Conservation (phyloP, 2,329 filamentous ascomycete genomes). For the Mycosphaerella sp. region DNA sequence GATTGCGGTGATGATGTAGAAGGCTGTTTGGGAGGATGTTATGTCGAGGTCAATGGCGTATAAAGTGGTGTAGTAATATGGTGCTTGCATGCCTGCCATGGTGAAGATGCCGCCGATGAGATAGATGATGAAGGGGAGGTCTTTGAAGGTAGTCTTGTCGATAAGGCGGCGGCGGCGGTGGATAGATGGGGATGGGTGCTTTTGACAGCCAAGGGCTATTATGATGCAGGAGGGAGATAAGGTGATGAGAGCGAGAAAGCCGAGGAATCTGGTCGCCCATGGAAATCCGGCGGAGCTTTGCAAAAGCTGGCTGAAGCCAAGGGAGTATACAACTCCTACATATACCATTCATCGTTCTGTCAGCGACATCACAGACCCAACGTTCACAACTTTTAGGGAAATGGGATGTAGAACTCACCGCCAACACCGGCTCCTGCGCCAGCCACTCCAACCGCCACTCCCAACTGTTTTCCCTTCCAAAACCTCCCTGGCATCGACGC, state of each 20-base stretch:
- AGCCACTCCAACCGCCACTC: constrained; percentile 1
- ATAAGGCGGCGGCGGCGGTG: background rate
- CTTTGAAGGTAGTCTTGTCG: background rate
- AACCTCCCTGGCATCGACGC: constrained; percentile 7
- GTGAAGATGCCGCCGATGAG: background rate
- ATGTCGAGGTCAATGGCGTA: constrained; percentile 1
- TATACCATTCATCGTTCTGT: background rate
- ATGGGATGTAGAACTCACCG: background rate
- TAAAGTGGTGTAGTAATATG: constrained; percentile 2
- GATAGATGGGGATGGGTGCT: background rate
- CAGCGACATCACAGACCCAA: background rate
- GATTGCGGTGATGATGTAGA: constrained; percentile 6
- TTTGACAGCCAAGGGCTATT: background rate
- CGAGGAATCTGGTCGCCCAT: constrained; percentile 48
- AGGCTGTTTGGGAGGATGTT: background rate
- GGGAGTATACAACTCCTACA: constrained; percentile 1
- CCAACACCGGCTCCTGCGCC: constrained; percentile 5
- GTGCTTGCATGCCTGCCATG: constrained; percentile 1
- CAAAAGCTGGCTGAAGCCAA: constrained; percentile 2
- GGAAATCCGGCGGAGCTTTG: constrained; percentile 43
- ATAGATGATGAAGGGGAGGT: background rate
- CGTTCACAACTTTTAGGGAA: background rate
- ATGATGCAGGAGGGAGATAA: background rate
- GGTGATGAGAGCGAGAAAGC: constrained; percentile 36
- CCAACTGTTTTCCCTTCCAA: constrained; percentile 1